Conservation (phyloP, 805 yeast genomes). For the Saturnispora besseyi region DNA sequence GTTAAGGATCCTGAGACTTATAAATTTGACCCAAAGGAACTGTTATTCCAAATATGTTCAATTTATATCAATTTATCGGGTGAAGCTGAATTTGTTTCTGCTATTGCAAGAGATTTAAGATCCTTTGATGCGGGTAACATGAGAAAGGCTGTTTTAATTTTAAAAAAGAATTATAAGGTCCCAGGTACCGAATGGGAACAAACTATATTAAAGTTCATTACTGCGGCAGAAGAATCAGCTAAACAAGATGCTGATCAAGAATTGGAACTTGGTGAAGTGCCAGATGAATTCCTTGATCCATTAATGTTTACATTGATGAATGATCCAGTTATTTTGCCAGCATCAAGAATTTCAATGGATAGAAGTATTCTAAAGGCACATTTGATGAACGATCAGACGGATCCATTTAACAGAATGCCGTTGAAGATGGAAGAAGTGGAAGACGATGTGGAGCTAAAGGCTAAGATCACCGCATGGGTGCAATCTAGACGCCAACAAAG, state of each 20-base stretch:
- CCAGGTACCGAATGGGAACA: constrained; percentile 40
- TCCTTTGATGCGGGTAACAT: constrained; percentile 68
- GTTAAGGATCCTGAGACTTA: constrained; percentile 79
- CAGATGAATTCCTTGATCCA: constrained; percentile 96
- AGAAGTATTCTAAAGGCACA: constrained; percentile 89
- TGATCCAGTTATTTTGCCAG: constrained; percentile 91
- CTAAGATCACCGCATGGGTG: constrained; percentile 52
- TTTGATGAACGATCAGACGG: constrained; percentile 87
- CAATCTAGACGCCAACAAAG: constrained; percentile 27
- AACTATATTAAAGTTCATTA: constrained; percentile 46
- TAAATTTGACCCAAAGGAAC: constrained; percentile 68
- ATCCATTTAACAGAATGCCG: constrained; percentile 94
- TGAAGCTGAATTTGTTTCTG: constrained; percentile 58
- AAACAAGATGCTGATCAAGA: constrained; percentile 72
- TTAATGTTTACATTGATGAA: constrained; percentile 92
- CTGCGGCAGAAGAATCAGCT: constrained; percentile 53
- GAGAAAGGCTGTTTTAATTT: constrained; percentile 58
- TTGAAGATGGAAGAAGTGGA: constrained; percentile 79
- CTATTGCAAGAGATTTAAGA: constrained; percentile 88
- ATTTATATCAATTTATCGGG: constrained; percentile 65
- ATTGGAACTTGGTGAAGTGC: constrained; percentile 81
- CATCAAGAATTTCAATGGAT: constrained; percentile 78
- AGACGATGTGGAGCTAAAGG: constrained; percentile 64
- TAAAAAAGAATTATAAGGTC: constrained; percentile 46
- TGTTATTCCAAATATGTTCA: constrained; percentile 60